A percentile compares a stretch with the other conserved stretches of the same genome.
Evolutionary conservation across 345 rosid species (phyloP).

Genomic region (Cardamine resedifolia): DNA sequence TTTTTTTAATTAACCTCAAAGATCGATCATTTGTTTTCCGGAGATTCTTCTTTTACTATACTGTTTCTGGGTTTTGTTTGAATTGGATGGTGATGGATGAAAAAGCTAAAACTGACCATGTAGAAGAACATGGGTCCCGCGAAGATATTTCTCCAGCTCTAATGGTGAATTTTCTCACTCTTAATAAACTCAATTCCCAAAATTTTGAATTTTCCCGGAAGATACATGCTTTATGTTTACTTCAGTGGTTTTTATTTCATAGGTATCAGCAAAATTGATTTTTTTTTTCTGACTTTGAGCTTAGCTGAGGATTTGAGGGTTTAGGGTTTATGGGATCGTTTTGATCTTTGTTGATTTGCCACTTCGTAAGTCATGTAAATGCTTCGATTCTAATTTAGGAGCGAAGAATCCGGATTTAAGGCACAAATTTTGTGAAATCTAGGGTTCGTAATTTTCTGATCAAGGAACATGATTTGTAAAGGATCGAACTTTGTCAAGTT

Average conservation of each 20-base stretch:
- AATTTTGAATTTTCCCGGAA: background rate
- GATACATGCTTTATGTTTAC: background rate
- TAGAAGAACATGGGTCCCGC: constrained; percentile 11
- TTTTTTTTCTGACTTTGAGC: background rate
- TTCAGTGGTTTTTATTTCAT: background rate
- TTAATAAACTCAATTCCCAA: background rate
- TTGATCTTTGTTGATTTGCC: background rate
- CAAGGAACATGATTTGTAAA: background rate
- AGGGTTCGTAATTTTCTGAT: background rate
- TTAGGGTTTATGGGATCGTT: constrained; percentile 13
- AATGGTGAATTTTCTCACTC: constrained; percentile 21
- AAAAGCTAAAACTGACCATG: background rate
- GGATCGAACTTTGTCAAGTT: background rate
- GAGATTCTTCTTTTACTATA: background rate
- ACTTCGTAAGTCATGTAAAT: background rate
- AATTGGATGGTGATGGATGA: constrained; percentile 2
- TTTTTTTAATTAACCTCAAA: background rate
- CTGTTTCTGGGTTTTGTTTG: constrained; percentile 23
- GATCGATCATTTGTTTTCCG: background rate
- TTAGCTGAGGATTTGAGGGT: background rate
- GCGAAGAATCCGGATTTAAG: background rate
- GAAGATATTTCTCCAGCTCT: constrained; percentile 30
- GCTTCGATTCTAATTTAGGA: background rate
- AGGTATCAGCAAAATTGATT: background rate
- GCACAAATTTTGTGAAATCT: background rate